phyloP scores from a whole-genome alignment of 768 basidiomycete genomes.

The Xerocomus brunneocitrinus region DNA sequence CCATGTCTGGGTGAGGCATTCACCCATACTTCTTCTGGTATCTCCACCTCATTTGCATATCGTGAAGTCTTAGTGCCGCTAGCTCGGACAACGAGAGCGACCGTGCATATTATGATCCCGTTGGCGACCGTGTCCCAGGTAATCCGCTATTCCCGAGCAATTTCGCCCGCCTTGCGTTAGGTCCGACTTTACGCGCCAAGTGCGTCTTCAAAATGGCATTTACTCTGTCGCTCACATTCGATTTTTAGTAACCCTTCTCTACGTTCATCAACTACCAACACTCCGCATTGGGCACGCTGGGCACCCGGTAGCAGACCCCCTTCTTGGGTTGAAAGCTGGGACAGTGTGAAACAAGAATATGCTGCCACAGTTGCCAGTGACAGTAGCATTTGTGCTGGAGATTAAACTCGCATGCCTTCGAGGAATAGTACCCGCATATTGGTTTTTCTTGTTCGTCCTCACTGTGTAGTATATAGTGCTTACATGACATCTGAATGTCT shows the following conservation, averaged over 20 bases:
- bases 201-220: constrained; percentile 22
- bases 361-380: constrained; percentile 39
- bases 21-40: not conserved
- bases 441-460: not conserved
- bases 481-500: too few species aligned
- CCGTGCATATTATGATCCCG: constrained; percentile 45
- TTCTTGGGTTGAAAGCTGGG: constrained; percentile 41
- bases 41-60: constrained; percentile 6
- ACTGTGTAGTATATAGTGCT: not conserved
- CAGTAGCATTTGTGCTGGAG: constrained; percentile 27
- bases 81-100: constrained; percentile 26
- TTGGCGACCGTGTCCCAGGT: constrained; percentile 65
- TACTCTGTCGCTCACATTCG: constrained; percentile 1
- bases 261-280: constrained; percentile 8
- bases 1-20: constrained; percentile 19
- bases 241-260: constrained; percentile 25
- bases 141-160: constrained; percentile 79
- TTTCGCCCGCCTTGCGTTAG: constrained; percentile 63
- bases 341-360: constrained; percentile 39
- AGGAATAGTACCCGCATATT: not conserved
- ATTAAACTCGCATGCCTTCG: constrained; percentile 5
- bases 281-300: constrained; percentile 24
- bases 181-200: constrained; percentile 61
- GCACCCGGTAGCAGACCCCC: constrained; percentile 28
- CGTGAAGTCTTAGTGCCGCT: constrained; percentile 13